phyloP scores from a whole-genome alignment of 192 early-diverging fungal genomes.

The Rhizoclosmatium sp. region DNA sequence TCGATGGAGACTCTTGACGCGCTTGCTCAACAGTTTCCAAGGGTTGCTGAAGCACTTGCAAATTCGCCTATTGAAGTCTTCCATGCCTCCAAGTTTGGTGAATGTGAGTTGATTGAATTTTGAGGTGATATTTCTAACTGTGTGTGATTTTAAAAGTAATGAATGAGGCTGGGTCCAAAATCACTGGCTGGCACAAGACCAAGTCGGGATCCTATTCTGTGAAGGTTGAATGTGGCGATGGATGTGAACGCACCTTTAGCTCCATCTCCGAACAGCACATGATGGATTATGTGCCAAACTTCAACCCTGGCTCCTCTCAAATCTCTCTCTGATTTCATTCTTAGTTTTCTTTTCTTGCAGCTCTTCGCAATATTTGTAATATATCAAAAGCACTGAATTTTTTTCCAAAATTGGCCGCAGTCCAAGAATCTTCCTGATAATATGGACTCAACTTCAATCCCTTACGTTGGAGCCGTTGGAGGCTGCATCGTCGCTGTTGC shows the following conservation, averaged over 20 bases:
- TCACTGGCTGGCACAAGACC: constrained; percentile 24
- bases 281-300: constrained; percentile 5
- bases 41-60: not conserved
- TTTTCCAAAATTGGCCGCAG: not conserved
- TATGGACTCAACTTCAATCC: not conserved
- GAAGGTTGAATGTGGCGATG: constrained; percentile 11
- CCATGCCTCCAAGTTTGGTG: constrained; percentile 18
- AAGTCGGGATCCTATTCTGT: constrained; percentile 5
- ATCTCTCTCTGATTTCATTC: not conserved
- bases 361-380: not conserved
- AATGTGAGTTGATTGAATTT: constrained; percentile 7
- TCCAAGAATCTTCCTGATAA: not conserved
- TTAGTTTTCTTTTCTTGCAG: not conserved
- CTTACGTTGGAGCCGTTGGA: constrained; percentile 11
- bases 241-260: not conserved
- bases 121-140: too few species aligned
- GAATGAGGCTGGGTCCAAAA: constrained; percentile 13
- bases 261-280: constrained; percentile 29
- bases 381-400: not conserved
- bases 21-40: constrained; percentile 7
- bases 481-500: constrained; percentile 5
- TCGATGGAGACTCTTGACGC: not conserved
- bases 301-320: constrained; percentile 16
- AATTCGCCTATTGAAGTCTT: not conserved
- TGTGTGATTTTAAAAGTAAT: constrained; percentile 8